Base-by-base conservation (phyloP, 331 rosid genomes). In the Pyracantha coccinea region DNA sequence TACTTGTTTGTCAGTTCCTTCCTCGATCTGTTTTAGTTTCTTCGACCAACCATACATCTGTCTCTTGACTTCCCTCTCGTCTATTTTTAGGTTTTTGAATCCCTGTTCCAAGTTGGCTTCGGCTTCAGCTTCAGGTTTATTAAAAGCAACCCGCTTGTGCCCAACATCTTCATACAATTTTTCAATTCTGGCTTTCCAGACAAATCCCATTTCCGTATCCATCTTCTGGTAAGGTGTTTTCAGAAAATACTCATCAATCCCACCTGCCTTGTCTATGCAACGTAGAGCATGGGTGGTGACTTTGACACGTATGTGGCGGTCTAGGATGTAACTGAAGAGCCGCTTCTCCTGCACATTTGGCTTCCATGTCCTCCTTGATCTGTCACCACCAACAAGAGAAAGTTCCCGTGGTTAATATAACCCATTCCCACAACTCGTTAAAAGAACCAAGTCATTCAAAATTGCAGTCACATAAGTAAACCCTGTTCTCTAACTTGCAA, bases 241-340 rank as follows among this genome's bases (percentile, higher is more conserved):
- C 75, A 94, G 87, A 77, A 94, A 84, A 84, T 94, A 94, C 77
- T 94, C 98, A 29, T 94, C 97, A 55, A 94, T 86, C 73, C 98
- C 98, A 75, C 98, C 98, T 8, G 86, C 95, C 83, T 94, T 94
- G 91, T 91, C 98, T 20, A 94, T 88, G 85, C 97, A 88, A 16
- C 97, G 90, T 25, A 94, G 88, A 69, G 98, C 97, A 6, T 94
- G 96, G 23, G 97, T 93, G 69, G 91, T 88, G 69, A 93, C 93
- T 85, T 93, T 91, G 6, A 90, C 91, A 33, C 93, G 83, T 79
- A 93, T 86, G 17, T 91, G 98, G 23, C 95, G 90, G 82, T 93
- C 97, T 47, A 93, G 87, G 68, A 88, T 78, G 79, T 93, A 93
- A 75, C 98, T 93, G 77, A 93, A 93, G 60, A 93, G 97, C 69